Percentiles rank a stretch among this genome's conserved stretches.
These are phyloP conservation scores for Castanea sativa DNA, from an alignment of 306 rosid genomes.

Conservation along the genomic window DNA sequence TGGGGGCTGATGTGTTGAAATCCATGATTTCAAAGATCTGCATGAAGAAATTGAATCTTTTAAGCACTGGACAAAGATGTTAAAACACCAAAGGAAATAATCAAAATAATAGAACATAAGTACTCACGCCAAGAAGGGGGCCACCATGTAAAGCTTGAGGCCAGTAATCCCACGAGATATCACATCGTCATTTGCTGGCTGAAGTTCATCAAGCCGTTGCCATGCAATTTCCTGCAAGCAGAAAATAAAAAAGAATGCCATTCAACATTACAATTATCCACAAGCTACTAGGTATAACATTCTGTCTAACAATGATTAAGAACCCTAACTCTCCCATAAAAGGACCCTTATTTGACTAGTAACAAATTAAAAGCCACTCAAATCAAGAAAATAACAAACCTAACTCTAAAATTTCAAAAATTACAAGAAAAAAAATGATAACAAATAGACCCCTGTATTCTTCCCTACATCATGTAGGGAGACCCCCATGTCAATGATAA, in stretches of 20 bases:
- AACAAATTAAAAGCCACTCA: no score
- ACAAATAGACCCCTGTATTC: no score
- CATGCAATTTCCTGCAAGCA: slow-evolving; percentile 88
- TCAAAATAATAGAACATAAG: slow-evolving; percentile 18
- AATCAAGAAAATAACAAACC: no score
- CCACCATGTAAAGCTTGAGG: slow-evolving; percentile 97
- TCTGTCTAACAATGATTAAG: background rate
- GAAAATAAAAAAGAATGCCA: slow-evolving; percentile 14
- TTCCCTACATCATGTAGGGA: no score
- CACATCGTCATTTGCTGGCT: slow-evolving; percentile 73
- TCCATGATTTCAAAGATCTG: slow-evolving; percentile 83
- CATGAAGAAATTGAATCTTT: slow-evolving; percentile 30
- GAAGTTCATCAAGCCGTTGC: slow-evolving; percentile 92
- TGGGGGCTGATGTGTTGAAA: slow-evolving; percentile 55
- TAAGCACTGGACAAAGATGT: slow-evolving; percentile 1
- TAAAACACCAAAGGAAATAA: slow-evolving; percentile 22
- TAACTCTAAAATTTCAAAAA: no score
- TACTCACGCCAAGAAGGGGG: slow-evolving; percentile 90
- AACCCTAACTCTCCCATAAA: no score
- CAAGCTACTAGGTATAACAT: background rate
- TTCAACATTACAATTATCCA: slow-evolving; percentile 22
- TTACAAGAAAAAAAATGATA: no score
- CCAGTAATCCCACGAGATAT: slow-evolving; percentile 95
- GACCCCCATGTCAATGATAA: no score
- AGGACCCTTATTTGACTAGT: no score